Conservation (phyloP, 2,329 filamentous ascomycete genomes). For the Cladosporium sp. region DNA sequence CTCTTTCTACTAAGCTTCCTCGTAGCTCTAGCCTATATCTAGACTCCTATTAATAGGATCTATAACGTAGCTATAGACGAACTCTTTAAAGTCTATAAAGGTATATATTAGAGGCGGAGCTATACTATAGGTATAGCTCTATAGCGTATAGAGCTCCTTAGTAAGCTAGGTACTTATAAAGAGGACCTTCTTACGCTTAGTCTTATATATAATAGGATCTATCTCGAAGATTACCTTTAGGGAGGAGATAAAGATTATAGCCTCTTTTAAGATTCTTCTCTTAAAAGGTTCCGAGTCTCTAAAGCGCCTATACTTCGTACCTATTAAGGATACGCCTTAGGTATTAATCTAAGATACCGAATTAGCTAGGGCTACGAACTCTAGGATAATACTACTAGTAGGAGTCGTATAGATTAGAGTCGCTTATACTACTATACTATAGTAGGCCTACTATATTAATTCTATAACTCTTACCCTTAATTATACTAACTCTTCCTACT, state of each 20-base stretch:
- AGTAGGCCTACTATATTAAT: too few relatives aligned
- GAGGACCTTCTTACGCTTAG: background rate
- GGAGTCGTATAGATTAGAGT: too few relatives aligned
- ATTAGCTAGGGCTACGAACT: background rate
- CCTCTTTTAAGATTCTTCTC: background rate
- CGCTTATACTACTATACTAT: too few relatives aligned
- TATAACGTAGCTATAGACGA: background rate
- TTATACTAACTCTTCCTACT: too few relatives aligned
- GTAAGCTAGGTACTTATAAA: background rate
- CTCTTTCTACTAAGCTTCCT: background rate
- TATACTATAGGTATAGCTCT: background rate
- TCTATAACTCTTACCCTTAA: too few relatives aligned
- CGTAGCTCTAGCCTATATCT: background rate
- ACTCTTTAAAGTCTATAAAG: background rate
- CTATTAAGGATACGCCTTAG: background rate
- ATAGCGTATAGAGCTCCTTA: background rate
- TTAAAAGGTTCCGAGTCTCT: background rate
- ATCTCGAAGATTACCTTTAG: background rate
- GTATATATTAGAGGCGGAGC: background rate
- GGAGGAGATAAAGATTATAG: background rate
- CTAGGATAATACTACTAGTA: background rate
- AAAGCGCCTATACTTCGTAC: background rate
- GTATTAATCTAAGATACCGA: background rate
- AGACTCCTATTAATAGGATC: background rate
- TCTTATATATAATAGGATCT: background rate